Conservation (phyloP, 768 basidiomycete species). For the Coprinopsis cinerea region DNA sequence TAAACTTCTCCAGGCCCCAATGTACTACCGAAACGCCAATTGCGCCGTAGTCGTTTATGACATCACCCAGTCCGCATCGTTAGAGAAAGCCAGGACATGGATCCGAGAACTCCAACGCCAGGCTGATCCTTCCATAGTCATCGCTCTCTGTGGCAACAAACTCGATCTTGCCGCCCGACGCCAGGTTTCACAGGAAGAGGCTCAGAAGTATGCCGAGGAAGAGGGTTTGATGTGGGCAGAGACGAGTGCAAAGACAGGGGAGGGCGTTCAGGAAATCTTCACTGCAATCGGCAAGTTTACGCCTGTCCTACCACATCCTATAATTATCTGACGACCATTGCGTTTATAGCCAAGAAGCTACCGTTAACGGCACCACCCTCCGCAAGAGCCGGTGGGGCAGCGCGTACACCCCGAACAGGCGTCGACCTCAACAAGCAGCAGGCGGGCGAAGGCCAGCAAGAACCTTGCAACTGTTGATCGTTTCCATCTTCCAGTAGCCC, state of each 20-base stretch:
- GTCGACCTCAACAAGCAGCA: conserved; percentile 84
- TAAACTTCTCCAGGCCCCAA: conserved; percentile 58
- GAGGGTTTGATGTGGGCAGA: conserved; percentile 92
- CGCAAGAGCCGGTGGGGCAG: conserved; percentile 45
- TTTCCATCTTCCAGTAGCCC: conserved; percentile 15
- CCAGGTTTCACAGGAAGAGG: conserved; percentile 83
- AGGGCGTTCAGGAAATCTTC: conserved; percentile 83
- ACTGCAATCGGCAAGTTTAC: conserved; percentile 66
- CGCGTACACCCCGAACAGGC: conserved; percentile 52
- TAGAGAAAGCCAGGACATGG: conserved; percentile 95
- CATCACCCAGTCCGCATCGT: conserved; percentile 86
- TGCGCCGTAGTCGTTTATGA: conserved; percentile 95
- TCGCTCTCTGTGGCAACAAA: conserved; percentile 96
- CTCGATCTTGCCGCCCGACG: conserved; percentile 78
- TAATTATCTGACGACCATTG: conserved; percentile 9
- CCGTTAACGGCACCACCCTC: conserved; percentile 73
- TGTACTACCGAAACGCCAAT: conserved; percentile 96
- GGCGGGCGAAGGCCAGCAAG: conserved; percentile 44
- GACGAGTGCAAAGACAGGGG: conserved; percentile 85
- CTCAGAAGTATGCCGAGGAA: conserved; percentile 87
- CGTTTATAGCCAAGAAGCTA: conserved; percentile 71
- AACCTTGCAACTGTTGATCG: conserved; percentile 69
- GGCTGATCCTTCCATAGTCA: conserved; percentile 94
- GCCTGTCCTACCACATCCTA: conserved; percentile 3
- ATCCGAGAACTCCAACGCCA: conserved; percentile 95